Evolutionary conservation across 495 filamentous ascomycete species (phyloP).

Genomic region (Pseudomonodictys pantanalensis): DNA sequence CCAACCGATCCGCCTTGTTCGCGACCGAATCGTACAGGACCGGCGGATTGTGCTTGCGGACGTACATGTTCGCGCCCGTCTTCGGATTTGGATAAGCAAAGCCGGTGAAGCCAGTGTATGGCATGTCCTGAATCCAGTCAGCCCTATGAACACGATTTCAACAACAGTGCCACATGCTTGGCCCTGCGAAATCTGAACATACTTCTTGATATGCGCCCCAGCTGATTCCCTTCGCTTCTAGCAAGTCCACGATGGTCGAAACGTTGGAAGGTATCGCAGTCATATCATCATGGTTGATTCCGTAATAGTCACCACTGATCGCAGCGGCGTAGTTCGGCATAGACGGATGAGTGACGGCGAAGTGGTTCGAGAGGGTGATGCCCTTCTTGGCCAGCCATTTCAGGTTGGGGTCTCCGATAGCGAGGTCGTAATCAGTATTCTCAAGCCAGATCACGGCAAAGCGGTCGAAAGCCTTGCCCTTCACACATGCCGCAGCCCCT

Average conservation of each 20-base stretch:
- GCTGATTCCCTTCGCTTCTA: slow-evolving; percentile 38
- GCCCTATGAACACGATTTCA: too few relatives aligned
- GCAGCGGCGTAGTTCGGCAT: slow-evolving; percentile 40
- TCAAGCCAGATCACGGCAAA: slow-evolving; percentile 41
- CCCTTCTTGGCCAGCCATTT: slow-evolving; percentile 36
- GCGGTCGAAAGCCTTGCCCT: slow-evolving; percentile 38
- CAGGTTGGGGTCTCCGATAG: slow-evolving; percentile 38
- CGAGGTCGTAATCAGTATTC: slow-evolving; percentile 41
- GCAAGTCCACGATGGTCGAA: slow-evolving; percentile 37
- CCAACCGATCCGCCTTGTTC: slow-evolving; percentile 28
- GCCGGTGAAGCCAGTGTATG: slow-evolving; percentile 41
- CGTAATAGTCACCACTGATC: slow-evolving; percentile 39
- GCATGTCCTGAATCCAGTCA: too few relatives aligned
- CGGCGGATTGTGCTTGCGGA: slow-evolving; percentile 42
- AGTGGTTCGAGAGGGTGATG: slow-evolving; percentile 40
- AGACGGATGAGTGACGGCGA: slow-evolving; percentile 55
- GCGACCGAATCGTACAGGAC: slow-evolving; percentile 38
- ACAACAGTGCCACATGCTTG: too few relatives aligned
- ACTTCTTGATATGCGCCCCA: slow-evolving; percentile 42
- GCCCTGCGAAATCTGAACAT: too few relatives aligned
- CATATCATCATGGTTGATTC: slow-evolving; percentile 41
- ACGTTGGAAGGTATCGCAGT: slow-evolving; percentile 37
- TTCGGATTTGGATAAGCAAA: slow-evolving; percentile 40
- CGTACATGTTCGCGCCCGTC: slow-evolving; percentile 40
- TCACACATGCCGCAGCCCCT: slow-evolving; percentile 34